phyloP scores from a whole-genome alignment of 2,329 filamentous ascomycete species.

The Penicillium sp. region DNA sequence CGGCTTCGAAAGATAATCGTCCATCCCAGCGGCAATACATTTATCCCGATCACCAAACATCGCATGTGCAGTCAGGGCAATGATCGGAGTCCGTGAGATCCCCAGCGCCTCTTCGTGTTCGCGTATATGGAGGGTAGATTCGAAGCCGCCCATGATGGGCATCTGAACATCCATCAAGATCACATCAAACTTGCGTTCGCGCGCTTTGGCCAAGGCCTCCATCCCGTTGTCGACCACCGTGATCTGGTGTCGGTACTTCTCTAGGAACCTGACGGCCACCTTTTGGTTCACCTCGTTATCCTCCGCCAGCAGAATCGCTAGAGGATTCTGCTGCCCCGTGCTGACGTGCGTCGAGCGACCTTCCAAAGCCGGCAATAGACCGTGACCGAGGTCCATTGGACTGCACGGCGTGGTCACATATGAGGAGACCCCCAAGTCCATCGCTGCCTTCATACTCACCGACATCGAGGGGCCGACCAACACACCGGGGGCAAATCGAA shows the following conservation, averaged over 20 bases:
- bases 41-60: constrained; percentile 99
- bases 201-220: constrained; percentile 90
- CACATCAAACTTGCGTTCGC: constrained; percentile 89
- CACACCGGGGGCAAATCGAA: constrained; percentile 96
- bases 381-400: constrained; percentile 90
- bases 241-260: constrained; percentile 78
- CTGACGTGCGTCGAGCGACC: constrained; percentile 88
- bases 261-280: constrained; percentile 91
- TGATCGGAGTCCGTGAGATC: constrained; percentile 86
- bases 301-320: constrained; percentile 91
- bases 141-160: constrained; percentile 99
- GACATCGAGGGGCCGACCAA: constrained; percentile 86
- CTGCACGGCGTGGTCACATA: constrained; percentile 98
- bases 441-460: constrained; percentile 87
- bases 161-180: constrained; percentile 99
- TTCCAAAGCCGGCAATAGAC: constrained; percentile 94
- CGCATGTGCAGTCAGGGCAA: constrained; percentile 93
- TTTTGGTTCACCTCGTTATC: constrained; percentile 97
- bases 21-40: constrained; percentile 98
- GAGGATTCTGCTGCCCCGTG: constrained; percentile 90
- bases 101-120: constrained; percentile 86
- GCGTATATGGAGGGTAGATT: constrained; percentile 93
- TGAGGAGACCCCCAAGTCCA: constrained; percentile 92
- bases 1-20: constrained; percentile 98
- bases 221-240: constrained; percentile 89